These are phyloP conservation scores for Jatropha podagrica DNA, from an alignment of 441 rosid species.

Conservation along the genomic window DNA sequence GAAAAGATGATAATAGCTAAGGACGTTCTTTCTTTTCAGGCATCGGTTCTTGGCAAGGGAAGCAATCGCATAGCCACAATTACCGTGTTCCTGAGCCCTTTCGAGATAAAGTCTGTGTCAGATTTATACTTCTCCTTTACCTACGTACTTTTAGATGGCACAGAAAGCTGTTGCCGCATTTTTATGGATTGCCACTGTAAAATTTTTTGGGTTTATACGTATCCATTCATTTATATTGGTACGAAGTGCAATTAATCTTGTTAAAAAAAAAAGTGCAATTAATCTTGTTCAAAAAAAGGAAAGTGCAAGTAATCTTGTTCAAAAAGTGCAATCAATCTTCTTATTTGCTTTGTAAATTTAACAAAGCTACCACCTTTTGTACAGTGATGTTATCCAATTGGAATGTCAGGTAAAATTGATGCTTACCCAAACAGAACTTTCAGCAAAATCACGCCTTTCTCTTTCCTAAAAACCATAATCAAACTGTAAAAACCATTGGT, in stretches of 20 bases:
- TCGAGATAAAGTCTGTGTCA: constrained; percentile 54
- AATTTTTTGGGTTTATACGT: background rate
- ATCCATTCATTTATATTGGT: background rate
- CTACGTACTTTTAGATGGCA: background rate
- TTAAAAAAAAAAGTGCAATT: no score
- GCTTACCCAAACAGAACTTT: background rate
- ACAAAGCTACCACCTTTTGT: background rate
- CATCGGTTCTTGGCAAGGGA: constrained; percentile 78
- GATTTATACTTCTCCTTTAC: constrained; percentile 18
- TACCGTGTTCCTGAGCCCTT: constrained; percentile 69
- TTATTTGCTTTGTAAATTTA: background rate
- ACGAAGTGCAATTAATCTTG: background rate
- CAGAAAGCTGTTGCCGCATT: background rate
- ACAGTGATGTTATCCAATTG: background rate
- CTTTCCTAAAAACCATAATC: background rate
- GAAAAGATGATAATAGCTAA: background rate
- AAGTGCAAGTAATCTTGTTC: no score
- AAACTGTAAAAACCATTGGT: no score
- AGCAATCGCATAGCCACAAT: constrained; percentile 89
- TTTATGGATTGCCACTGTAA: background rate
- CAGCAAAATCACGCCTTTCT: background rate
- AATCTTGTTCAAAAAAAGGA: no score
- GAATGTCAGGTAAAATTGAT: no score
- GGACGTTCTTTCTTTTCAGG: constrained; percentile 39
- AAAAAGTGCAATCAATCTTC: background rate